Evolutionary conservation across 2,329 filamentous ascomycete species (phyloP).

Genomic region (Cryoendolithus antarcticus): DNA sequence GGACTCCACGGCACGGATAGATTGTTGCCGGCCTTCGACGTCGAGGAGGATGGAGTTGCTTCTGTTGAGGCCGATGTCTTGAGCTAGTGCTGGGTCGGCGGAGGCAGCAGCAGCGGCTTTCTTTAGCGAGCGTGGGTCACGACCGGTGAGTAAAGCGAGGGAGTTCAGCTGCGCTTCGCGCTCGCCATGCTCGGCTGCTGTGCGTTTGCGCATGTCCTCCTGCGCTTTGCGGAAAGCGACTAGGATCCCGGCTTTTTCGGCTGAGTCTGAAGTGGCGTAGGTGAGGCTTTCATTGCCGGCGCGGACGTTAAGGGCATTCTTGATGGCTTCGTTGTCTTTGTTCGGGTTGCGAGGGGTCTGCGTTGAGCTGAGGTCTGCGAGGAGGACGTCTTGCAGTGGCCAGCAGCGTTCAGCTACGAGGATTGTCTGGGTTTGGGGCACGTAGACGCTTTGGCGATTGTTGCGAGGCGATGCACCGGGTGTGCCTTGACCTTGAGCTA

Average conservation of each 20-base stretch:
- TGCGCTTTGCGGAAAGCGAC: constrained; percentile 86
- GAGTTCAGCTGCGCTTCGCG: constrained; percentile 50
- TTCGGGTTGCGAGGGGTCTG: constrained; percentile 21
- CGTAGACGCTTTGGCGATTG: constrained; percentile 20
- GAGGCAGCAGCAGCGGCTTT: constrained; percentile 29
- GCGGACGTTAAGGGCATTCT: constrained; percentile 80
- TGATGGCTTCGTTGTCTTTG: constrained; percentile 42
- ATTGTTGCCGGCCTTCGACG: constrained; percentile 92
- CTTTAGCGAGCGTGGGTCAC: constrained; percentile 48
- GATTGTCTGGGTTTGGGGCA: constrained; percentile 40
- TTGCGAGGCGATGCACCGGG: constrained; percentile 13
- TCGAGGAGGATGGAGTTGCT: constrained; percentile 62
- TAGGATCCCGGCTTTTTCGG: constrained; percentile 68
- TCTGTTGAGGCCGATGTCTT: constrained; percentile 14
- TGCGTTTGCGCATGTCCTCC: constrained; percentile 75
- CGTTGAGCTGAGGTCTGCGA: constrained; percentile 64
- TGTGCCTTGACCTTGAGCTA: constrained; percentile 3
- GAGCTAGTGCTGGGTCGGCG: constrained; percentile 42
- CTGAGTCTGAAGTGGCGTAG: constrained; percentile 63
- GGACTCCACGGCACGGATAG: constrained; percentile 85
- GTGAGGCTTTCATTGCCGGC: constrained; percentile 87
- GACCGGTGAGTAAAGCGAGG: constrained; percentile 18
- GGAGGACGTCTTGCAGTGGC: constrained; percentile 82
- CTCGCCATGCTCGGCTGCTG: constrained; percentile 77
- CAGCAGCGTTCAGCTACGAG: constrained; percentile 90